phyloP scores from a whole-genome alignment of 768 basidiomycete species.

The Boletus speciosus region DNA sequence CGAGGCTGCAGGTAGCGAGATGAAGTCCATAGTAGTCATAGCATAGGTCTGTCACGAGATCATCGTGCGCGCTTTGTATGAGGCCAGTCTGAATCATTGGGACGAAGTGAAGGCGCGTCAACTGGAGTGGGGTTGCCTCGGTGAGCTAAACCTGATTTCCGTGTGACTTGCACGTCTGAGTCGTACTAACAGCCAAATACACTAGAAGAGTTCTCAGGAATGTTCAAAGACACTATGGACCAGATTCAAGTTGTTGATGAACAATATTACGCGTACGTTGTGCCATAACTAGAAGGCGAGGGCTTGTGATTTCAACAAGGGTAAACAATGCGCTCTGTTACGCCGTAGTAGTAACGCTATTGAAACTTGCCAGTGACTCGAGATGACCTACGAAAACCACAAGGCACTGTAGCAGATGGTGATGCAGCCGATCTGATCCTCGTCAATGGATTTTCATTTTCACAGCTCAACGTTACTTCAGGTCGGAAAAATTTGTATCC shows the following conservation, averaged over 20 bases:
- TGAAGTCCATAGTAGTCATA: conserved; percentile 89
- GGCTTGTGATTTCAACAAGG: conserved; percentile 1
- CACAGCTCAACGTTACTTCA: no score
- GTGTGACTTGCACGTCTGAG: not conserved
- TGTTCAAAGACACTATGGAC: not conserved
- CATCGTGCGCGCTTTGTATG: conserved; percentile 73
- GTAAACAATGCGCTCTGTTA: no score
- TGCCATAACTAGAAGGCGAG: conserved; percentile 4
- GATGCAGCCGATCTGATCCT: no score
- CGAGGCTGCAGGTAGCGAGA: conserved; percentile 77
- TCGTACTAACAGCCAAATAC: not conserved
- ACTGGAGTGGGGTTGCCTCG: not conserved
- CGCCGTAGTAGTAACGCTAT: no score
- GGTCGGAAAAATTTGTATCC: no score
- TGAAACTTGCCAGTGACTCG: no score
- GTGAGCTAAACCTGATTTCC: not conserved
- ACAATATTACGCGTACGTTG: no score
- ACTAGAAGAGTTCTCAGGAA: not conserved
- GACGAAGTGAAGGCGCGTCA: not conserved
- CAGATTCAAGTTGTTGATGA: not conserved
- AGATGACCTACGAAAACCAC: no score
- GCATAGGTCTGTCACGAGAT: conserved; percentile 79
- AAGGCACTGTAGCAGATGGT: no score
- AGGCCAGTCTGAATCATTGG: conserved; percentile 77
- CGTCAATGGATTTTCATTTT: no score